These are phyloP conservation scores for Malassezia dermatis DNA, from an alignment of 1,284 basidiomycete species.

Conservation along the genomic window DNA sequence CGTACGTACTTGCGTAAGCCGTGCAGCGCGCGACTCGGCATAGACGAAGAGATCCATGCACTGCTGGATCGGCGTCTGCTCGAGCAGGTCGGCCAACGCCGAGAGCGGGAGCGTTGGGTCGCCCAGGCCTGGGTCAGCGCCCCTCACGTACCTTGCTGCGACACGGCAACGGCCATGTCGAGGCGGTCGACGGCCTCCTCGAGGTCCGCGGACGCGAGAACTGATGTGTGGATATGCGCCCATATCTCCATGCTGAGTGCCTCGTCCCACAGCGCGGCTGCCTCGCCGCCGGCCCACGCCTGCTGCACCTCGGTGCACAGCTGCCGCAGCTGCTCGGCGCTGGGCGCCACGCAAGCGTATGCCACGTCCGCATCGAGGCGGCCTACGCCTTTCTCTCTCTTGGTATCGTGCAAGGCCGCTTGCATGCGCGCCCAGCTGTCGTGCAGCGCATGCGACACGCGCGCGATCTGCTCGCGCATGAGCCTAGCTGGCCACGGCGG, in stretches of 20 bases:
- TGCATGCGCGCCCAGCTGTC: background rate
- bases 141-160: slow-evolving; percentile 13
- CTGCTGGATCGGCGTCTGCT: slow-evolving; percentile 23
- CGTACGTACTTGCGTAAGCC: slow-evolving; percentile 19
- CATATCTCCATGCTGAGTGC: background rate
- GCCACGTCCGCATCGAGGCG: background rate
- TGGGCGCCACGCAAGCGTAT: background rate
- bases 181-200: slow-evolving; percentile 20
- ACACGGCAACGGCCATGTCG: slow-evolving; percentile 25
- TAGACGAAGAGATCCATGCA: slow-evolving; percentile 34
- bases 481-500: background rate
- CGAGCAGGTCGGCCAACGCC: slow-evolving; percentile 31
- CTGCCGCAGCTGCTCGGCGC: background rate
- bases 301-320: background rate
- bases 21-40: slow-evolving; percentile 25
- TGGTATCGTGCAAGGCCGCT: background rate
- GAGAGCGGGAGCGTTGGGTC: slow-evolving; percentile 27
- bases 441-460: background rate
- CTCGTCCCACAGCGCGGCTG: slow-evolving; percentile 3
- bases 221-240: background rate
- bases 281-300: background rate
- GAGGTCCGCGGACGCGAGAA: background rate
- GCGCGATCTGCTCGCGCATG: slow-evolving; percentile 1
- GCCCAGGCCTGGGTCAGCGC: slow-evolving; percentile 9
- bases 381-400: background rate